Conservation (phyloP, 1,284 basidiomycete species). For the Cryptococcus jaspeensis region DNA sequence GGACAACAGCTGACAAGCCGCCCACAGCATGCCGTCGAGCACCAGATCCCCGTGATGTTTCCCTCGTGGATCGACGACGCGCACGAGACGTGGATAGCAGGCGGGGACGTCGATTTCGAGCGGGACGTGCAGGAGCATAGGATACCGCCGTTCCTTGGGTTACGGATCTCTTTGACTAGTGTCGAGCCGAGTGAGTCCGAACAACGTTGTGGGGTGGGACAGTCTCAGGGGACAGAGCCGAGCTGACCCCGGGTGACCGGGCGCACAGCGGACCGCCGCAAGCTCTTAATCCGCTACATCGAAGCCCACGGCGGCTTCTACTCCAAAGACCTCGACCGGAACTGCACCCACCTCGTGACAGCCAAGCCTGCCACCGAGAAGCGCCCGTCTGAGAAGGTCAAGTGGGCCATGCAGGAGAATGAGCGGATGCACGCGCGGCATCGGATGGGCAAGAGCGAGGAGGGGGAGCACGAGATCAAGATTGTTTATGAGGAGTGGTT, state of each 20-base stretch:
- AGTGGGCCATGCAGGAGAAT: slow-evolving; percentile 42
- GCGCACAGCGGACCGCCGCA: slow-evolving; percentile 36
- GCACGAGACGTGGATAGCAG: slow-evolving; percentile 32
- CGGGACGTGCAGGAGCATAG: slow-evolving; percentile 28
- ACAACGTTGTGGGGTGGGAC: too few species aligned
- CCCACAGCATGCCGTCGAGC: slow-evolving; percentile 42
- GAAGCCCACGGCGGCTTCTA: slow-evolving; percentile 40
- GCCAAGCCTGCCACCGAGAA: slow-evolving; percentile 35
- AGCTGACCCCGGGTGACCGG: neutral
- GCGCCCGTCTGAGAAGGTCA: slow-evolving; percentile 43
- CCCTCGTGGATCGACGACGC: slow-evolving; percentile 40
- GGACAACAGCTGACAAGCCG: neutral
- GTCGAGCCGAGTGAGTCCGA: slow-evolving; percentile 37
- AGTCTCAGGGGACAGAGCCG: neutral
- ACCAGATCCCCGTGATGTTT: slow-evolving; percentile 39
- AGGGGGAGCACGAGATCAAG: slow-evolving; percentile 26
- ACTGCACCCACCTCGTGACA: slow-evolving; percentile 47
- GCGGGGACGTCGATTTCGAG: slow-evolving; percentile 30
- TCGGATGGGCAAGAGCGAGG: slow-evolving; percentile 30
- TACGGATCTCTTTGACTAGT: slow-evolving; percentile 43
- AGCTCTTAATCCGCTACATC: slow-evolving; percentile 40
- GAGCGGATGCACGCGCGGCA: slow-evolving; percentile 27
- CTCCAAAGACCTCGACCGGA: slow-evolving; percentile 45
- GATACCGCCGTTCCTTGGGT: slow-evolving; percentile 37
- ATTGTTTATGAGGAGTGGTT: slow-evolving; percentile 51